Evolutionary conservation across 2,329 filamentous ascomycete species (phyloP).

Genomic region (Neofusicoccum umdonicola): DNA sequence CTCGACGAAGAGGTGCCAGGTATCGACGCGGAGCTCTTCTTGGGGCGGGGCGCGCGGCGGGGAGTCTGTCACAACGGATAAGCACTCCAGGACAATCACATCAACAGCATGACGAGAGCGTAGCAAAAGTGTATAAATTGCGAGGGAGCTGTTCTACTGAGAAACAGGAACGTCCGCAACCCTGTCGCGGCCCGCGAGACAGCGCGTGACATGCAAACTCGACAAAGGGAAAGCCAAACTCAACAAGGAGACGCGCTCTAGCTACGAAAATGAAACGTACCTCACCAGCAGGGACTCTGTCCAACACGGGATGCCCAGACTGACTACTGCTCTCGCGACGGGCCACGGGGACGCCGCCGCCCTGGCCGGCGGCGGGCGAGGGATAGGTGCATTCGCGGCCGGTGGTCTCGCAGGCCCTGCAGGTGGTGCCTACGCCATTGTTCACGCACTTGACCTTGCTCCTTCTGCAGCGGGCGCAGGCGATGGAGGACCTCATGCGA

Average conservation of each 20-base stretch:
- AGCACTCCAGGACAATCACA: slow-evolving; percentile 13
- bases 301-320: slow-evolving; percentile 1
- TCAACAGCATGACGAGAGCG: slow-evolving; percentile 6
- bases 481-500: slow-evolving; percentile 73
- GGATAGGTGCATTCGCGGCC: slow-evolving; percentile 74
- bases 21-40: slow-evolving; percentile 39
- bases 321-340: slow-evolving; percentile 26
- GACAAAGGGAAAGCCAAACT: not conserved
- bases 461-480: slow-evolving; percentile 70
- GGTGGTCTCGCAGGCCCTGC: slow-evolving; percentile 70
- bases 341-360: slow-evolving; percentile 27
- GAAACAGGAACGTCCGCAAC: slow-evolving; percentile 1
- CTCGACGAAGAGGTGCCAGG: slow-evolving; percentile 37
- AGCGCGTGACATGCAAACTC: not conserved
- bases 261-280: slow-evolving; percentile 14
- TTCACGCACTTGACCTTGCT: slow-evolving; percentile 90
- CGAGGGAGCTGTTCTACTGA: slow-evolving; percentile 16
- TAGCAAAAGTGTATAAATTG: slow-evolving; percentile 12
- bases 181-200: not conserved
- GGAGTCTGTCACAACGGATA: slow-evolving; percentile 16
- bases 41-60: slow-evolving; percentile 24
- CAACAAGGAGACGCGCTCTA: not conserved
- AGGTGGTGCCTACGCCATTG: slow-evolving; percentile 67
- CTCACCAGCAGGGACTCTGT: slow-evolving; percentile 12
- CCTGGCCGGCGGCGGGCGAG: slow-evolving; percentile 43